Conservation (phyloP, 2,329 filamentous ascomycete species). For the Arthrobotrys musiformis region DNA sequence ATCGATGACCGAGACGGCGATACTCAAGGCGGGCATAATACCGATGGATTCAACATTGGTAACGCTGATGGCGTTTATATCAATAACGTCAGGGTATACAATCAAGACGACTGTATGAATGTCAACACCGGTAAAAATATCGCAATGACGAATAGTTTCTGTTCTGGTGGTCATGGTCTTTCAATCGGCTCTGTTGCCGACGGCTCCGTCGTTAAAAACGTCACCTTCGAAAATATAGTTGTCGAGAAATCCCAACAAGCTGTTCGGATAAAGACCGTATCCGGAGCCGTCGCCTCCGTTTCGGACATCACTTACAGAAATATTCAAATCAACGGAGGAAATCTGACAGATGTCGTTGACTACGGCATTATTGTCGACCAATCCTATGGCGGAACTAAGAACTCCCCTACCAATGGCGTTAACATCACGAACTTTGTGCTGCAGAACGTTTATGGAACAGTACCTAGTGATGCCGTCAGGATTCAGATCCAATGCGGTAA, state of each 20-base stretch:
- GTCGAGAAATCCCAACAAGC: constrained; percentile 69
- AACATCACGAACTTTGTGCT: constrained; percentile 65
- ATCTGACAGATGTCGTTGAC: constrained; percentile 66
- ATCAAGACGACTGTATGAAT: constrained; percentile 72
- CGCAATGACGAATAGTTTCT: constrained; percentile 64
- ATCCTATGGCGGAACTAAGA: constrained; percentile 64
- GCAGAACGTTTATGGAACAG: constrained; percentile 63
- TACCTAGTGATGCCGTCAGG: constrained; percentile 60
- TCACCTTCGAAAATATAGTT: constrained; percentile 67
- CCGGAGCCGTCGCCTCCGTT: constrained; percentile 67
- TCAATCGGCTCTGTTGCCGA: constrained; percentile 70
- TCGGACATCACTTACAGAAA: constrained; percentile 67
- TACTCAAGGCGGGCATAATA: constrained; percentile 64
- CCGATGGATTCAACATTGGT: constrained; percentile 69
- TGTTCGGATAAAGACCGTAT: constrained; percentile 71
- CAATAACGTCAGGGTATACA: constrained; percentile 67
- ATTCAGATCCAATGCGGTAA: constrained; percentile 63
- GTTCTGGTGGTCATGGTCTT: constrained; percentile 69
- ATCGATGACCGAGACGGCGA: constrained; percentile 71
- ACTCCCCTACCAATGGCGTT: constrained; percentile 65
- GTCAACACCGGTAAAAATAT: constrained; percentile 65
- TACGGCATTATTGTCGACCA: constrained; percentile 72
- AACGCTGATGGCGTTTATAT: constrained; percentile 66
- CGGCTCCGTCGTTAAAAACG: constrained; percentile 68
- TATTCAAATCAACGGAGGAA: constrained; percentile 62